Evolutionary conservation across 768 basidiomycete genomes (phyloP), one percentile per base, ranked within the genome.

Genomic region (Rhodotorula diobovata): DNA sequence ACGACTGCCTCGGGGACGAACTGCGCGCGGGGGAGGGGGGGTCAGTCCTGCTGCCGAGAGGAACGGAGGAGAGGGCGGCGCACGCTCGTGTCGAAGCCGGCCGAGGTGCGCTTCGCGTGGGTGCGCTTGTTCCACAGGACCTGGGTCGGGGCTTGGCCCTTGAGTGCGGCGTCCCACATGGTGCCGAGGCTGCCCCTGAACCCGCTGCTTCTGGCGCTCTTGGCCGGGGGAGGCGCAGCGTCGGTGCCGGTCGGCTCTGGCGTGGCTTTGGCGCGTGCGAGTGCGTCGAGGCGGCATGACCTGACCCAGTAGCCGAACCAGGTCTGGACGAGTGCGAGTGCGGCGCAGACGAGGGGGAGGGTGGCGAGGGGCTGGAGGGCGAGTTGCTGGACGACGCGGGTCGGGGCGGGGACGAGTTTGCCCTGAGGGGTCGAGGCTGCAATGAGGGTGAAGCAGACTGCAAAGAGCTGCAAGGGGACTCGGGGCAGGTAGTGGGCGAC

Each of bases 301-400:
- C 63, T 43, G 11, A 56, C 63, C 74, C 71, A 75, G 50, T 61
- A 50, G 16, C 71, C 74, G 48, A 72, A 72, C 74, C 70, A 72
- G 1, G 56, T 48, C 59, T 75, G 74, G 1, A 75, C 65, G 53
- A 64, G 14, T 2, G 58, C 68, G 50, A 67, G 15, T 11, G 53
- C 51, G 2, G 62, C 66, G 54, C 64, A 72, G 15, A 61, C 54
- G 48, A 68, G 28, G 18, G 67, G 55, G 20, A 72, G 65, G 28
- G 60, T 56, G 14, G 28, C n/a, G 62, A 67, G 60, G 1, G 74
- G 74, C 16, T 72, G 43, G n/a, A 30, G 43, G 63, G 58, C 50
- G 62, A 74, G 63, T 18, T 61, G 53, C 10, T n/a, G 23, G 46
- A 70, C 35, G 48, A 72, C 23, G 28, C 65, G 59, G 18, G 45